Conservation (phyloP, 768 basidiomycete species). For the Pisolithus sp. region DNA sequence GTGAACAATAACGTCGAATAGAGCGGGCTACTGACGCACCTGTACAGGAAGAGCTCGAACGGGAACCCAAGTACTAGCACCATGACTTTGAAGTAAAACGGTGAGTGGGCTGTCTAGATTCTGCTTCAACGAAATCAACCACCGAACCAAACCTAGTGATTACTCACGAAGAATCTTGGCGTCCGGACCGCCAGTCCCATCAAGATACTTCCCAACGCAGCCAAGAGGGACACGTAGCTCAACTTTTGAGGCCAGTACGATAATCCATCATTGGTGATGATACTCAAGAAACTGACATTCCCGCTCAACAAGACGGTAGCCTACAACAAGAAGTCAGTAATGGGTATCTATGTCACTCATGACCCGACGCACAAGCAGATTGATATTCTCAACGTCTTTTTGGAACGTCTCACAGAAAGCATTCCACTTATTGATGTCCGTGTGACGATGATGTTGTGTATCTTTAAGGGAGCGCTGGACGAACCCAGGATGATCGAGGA, state of each 20-base stretch:
- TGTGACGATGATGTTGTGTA: background rate
- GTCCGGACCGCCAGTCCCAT: no score
- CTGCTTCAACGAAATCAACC: no score
- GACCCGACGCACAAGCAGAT: background rate
- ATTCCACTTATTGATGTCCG: background rate
- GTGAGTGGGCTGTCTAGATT: background rate
- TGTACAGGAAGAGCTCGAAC: background rate
- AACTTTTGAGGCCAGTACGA: background rate
- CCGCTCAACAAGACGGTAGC: background rate
- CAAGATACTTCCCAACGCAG: no score
- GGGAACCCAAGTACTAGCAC: background rate
- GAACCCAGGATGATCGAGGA: background rate
- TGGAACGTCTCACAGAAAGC: background rate
- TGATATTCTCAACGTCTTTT: background rate
- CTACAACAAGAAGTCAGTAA: background rate
- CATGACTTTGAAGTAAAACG: background rate
- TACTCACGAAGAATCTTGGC: no score
- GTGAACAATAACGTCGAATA: no score
- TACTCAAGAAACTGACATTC: background rate
- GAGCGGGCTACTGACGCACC: background rate
- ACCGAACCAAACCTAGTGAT: no score
- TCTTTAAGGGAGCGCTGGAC: background rate
- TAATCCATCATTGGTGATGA: background rate
- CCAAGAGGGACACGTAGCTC: no score
- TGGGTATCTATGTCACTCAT: background rate